phyloP scores from a whole-genome alignment of 257 asterid genomes.

The Fraxinus cuspidata region DNA sequence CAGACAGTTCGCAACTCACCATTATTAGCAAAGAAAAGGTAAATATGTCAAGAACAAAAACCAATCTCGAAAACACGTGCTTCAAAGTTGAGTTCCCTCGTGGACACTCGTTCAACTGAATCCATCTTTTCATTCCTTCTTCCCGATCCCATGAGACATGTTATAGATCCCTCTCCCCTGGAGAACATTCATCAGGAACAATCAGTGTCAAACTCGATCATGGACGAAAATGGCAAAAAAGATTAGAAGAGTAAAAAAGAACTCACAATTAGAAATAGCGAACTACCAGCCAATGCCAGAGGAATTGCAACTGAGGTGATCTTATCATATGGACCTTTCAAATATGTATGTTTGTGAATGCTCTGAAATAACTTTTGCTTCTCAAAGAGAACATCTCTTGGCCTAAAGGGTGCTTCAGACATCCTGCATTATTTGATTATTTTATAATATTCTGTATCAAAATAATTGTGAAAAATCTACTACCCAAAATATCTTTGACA shows the following conservation, averaged over 20 bases:
- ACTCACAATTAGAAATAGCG: conserved; percentile 32
- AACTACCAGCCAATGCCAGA: conserved; percentile 29
- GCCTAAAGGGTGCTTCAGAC: conserved; percentile 34
- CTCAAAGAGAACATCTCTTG: conserved; percentile 28
- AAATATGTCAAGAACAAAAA: not conserved
- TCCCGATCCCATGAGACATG: conserved; percentile 32
- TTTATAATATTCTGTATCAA: not conserved
- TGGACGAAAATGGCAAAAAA: not conserved
- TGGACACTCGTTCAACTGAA: not conserved
- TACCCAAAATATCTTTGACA: not conserved
- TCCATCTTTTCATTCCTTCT: conserved; percentile 26
- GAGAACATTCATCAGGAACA: not conserved
- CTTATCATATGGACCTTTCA: conserved; percentile 29
- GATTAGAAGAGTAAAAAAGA: not conserved
- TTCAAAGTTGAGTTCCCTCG: not conserved
- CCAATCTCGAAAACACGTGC: not conserved
- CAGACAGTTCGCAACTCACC: not conserved
- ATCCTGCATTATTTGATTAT: conserved; percentile 21
- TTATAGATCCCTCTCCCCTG: conserved; percentile 38
- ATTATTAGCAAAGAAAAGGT: not conserved
- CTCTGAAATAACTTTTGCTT: conserved; percentile 33
- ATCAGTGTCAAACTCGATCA: not conserved
- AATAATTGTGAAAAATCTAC: not conserved
- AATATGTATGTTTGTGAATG: conserved; percentile 27
- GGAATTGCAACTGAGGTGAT: conserved; percentile 39